Percentiles rank a stretch among this genome's conserved stretches.
phyloP scores from a whole-genome alignment of 2,329 filamentous ascomycete species.

The Beauveria bassiana region DNA sequence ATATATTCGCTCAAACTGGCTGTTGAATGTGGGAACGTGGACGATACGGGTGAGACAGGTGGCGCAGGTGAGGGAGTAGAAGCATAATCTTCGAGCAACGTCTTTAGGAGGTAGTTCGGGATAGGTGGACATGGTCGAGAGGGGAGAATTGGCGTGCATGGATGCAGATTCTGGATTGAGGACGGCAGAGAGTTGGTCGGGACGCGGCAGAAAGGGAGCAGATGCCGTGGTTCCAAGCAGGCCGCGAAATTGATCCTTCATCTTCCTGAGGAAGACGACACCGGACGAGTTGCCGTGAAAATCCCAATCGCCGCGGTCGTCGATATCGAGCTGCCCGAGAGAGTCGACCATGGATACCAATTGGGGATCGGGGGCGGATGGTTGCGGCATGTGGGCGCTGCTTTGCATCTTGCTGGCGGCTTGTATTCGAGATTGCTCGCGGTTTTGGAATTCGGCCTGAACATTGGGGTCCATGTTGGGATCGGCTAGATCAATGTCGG shows the following conservation, averaged over 20 bases:
- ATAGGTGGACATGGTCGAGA: slow-evolving; percentile 41
- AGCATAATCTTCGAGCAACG: slow-evolving; percentile 44
- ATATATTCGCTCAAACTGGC: slow-evolving; percentile 70
- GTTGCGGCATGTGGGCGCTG: slow-evolving; percentile 22
- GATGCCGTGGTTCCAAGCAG: slow-evolving; percentile 59
- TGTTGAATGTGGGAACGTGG: slow-evolving; percentile 75
- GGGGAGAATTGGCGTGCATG: slow-evolving; percentile 56
- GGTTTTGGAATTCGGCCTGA: slow-evolving; percentile 57
- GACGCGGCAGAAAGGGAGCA: slow-evolving; percentile 49
- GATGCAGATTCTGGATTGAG: slow-evolving; percentile 62
- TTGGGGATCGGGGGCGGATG: slow-evolving; percentile 56
- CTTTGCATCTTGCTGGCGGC: slow-evolving; percentile 33
- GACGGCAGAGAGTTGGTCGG: slow-evolving; percentile 40
- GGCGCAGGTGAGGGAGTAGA: slow-evolving; percentile 48
- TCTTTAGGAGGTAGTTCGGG: slow-evolving; percentile 64
- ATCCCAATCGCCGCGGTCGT: slow-evolving; percentile 87
- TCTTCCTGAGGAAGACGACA: slow-evolving; percentile 74
- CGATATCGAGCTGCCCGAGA: slow-evolving; percentile 82
- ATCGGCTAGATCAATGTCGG: slow-evolving; percentile 78
- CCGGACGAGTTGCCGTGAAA: slow-evolving; percentile 93
- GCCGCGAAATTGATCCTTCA: slow-evolving; percentile 81
- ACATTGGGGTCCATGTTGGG: slow-evolving; percentile 72
- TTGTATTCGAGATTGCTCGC: slow-evolving; percentile 43
- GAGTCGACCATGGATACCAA: slow-evolving; percentile 93
- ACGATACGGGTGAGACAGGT: slow-evolving; percentile 61